Percentiles rank a stretch among this genome's conserved stretches.
Conservation (phyloP, 2,329 filamentous ascomycete genomes). For the Neodidymelliopsis sp. region DNA sequence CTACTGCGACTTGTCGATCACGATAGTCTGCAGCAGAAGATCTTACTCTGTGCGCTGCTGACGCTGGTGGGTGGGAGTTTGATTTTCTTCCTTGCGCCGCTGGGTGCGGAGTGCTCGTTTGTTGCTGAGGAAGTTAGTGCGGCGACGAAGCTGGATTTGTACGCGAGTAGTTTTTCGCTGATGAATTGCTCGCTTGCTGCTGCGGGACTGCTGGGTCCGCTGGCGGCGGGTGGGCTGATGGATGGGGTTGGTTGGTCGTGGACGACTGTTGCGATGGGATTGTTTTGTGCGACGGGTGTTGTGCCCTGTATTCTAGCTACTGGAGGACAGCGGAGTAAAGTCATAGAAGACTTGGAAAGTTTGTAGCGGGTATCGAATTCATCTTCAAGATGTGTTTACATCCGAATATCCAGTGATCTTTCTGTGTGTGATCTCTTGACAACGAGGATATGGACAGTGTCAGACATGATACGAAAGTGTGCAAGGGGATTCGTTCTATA, state of each 20-base stretch:
- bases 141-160: background rate
- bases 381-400: too few species aligned
- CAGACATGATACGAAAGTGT: too few species aligned
- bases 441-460: too few species aligned
- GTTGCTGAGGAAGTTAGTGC: background rate
- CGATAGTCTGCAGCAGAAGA: background rate
- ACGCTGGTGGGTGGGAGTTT: background rate
- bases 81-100: background rate
- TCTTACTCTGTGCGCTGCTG: background rate
- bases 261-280: background rate
- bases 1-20: background rate
- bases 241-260: background rate
- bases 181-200: slow-evolving; percentile 7
- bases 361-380: too few species aligned
- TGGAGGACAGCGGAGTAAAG: background rate
- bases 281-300: background rate
- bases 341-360: background rate
- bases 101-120: slow-evolving; percentile 1
- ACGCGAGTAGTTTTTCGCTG: background rate
- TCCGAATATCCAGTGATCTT: too few species aligned
- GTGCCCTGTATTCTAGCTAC: slow-evolving; percentile 1
- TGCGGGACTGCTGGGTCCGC: background rate
- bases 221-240: slow-evolving; percentile 1
- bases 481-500: too few species aligned
- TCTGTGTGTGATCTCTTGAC: too few species aligned